These are phyloP conservation scores for Puccinia horiana DNA, from an alignment of 1,284 basidiomycete genomes.

Conservation along the genomic window DNA sequence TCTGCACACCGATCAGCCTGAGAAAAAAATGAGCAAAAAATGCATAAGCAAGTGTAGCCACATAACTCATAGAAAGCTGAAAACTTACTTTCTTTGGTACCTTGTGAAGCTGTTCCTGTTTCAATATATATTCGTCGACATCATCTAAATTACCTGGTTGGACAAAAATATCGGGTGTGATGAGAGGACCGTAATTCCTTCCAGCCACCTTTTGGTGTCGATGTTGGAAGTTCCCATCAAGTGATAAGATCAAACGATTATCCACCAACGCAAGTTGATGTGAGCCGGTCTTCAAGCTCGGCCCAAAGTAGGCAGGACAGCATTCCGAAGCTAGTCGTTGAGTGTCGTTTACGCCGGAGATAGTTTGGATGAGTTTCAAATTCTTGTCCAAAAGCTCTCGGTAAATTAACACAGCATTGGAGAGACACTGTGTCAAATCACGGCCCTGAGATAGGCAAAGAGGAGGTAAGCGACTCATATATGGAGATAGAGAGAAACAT, in stretches of 20 bases:
- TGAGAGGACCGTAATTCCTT: not conserved
- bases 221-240: slow-evolving; percentile 21
- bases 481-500: too few species aligned
- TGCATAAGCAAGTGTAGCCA: too few species aligned
- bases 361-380: not conserved
- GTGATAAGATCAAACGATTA: not conserved
- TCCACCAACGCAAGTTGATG: too few species aligned
- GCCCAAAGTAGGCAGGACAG: slow-evolving; percentile 1
- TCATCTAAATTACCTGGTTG: not conserved
- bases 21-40: too few species aligned
- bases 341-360: not conserved
- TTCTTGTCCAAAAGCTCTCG: not conserved
- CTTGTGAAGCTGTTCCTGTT: too few species aligned
- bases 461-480: too few species aligned
- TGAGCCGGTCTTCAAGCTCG: not conserved
- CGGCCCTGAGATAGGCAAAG: not conserved
- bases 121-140: not conserved
- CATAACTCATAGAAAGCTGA: too few species aligned
- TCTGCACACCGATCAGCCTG: too few species aligned
- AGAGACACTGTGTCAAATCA: not conserved
- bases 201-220: slow-evolving; percentile 3
- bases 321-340: not conserved
- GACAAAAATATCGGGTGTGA: not conserved
- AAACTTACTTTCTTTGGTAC: not conserved
- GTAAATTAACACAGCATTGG: not conserved